phyloP scores from a whole-genome alignment of 1,284 basidiomycete genomes.

The Malassezia furfur region DNA sequence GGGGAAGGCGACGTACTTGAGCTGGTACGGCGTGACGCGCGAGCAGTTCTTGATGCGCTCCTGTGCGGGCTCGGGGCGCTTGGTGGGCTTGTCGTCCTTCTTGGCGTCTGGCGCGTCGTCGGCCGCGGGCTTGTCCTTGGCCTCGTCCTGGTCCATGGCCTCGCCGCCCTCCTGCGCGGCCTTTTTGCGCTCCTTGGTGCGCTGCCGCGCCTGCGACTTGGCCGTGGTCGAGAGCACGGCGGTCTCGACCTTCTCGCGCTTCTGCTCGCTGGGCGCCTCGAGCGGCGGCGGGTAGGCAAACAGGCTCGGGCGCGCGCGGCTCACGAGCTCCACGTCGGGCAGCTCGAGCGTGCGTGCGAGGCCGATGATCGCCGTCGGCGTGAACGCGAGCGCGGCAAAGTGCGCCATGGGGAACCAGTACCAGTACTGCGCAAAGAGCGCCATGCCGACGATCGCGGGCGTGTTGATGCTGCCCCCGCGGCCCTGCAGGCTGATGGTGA shows the following conservation, averaged over 20 bases:
- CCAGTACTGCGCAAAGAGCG: constrained; percentile 48
- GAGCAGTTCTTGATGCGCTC: constrained; percentile 79
- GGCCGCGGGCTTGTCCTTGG: constrained; percentile 2
- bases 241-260: constrained; percentile 46
- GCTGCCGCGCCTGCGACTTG: constrained; percentile 44
- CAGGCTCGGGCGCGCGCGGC: constrained; percentile 41
- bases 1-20: constrained; percentile 74
- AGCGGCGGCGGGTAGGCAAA: constrained; percentile 42
- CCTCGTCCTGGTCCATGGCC: constrained; percentile 37
- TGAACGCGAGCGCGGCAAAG: constrained; percentile 45
- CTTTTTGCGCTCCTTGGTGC: constrained; percentile 38
- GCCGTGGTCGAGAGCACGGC: constrained; percentile 45
- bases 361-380: constrained; percentile 45
- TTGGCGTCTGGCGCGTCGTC: constrained; percentile 20
- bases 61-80: constrained; percentile 64
- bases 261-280: constrained; percentile 42
- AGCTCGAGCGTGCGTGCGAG: constrained; percentile 37
- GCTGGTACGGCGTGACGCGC: constrained; percentile 80
- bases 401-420: constrained; percentile 49
- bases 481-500: constrained; percentile 44
- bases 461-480: constrained; percentile 43
- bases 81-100: constrained; percentile 38
- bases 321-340: constrained; percentile 40
- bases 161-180: constrained; percentile 28
- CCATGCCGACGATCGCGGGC: constrained; percentile 48